Evolutionary conservation across 2,329 filamentous ascomycete species (phyloP).

Genomic region (Penicillium nordicum): DNA sequence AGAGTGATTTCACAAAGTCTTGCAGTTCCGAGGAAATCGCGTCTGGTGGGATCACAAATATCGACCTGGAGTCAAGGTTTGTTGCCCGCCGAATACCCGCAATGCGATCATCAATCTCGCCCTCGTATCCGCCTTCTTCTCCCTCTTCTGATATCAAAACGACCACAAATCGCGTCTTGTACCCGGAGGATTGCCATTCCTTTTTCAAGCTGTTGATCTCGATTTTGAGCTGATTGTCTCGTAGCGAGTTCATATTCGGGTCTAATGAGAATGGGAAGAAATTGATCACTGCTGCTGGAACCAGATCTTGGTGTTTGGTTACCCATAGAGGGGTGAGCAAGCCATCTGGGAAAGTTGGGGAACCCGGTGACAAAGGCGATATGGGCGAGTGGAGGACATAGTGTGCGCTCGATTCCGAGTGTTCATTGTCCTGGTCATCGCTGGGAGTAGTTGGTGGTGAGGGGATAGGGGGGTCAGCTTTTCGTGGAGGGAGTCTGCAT

Average conservation of each 20-base stretch:
- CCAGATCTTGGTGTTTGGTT: constrained; percentile 78
- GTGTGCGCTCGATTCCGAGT: constrained; percentile 41
- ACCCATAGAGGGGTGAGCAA: constrained; percentile 79
- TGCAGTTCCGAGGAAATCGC: constrained; percentile 68
- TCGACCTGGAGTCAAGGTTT: constrained; percentile 74
- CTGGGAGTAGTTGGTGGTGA: constrained; percentile 50
- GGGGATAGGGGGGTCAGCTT: constrained; percentile 58
- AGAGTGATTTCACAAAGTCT: constrained; percentile 68
- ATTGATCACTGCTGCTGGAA: constrained; percentile 76
- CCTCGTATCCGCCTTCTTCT: constrained; percentile 56
- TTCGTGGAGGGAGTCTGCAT: constrained; percentile 60
- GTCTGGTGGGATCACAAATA: constrained; percentile 78
- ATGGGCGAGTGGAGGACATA: constrained; percentile 81
- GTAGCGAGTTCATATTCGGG: constrained; percentile 67
- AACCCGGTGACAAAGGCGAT: constrained; percentile 81
- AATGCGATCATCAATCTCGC: constrained; percentile 70
- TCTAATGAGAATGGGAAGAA: constrained; percentile 77
- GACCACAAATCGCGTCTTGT: constrained; percentile 73
- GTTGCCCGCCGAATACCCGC: constrained; percentile 75
- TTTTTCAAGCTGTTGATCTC: constrained; percentile 77
- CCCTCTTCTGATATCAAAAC: constrained; percentile 75
- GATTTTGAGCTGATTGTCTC: constrained; percentile 81
- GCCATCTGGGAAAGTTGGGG: constrained; percentile 83
- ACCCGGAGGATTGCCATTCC: constrained; percentile 57
- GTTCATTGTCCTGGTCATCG: constrained; percentile 42